Evolutionary conservation across 2,329 filamentous ascomycete species (phyloP), one percentile per base, ranked within the genome.

Genomic region (Penicillium polonicum): DNA sequence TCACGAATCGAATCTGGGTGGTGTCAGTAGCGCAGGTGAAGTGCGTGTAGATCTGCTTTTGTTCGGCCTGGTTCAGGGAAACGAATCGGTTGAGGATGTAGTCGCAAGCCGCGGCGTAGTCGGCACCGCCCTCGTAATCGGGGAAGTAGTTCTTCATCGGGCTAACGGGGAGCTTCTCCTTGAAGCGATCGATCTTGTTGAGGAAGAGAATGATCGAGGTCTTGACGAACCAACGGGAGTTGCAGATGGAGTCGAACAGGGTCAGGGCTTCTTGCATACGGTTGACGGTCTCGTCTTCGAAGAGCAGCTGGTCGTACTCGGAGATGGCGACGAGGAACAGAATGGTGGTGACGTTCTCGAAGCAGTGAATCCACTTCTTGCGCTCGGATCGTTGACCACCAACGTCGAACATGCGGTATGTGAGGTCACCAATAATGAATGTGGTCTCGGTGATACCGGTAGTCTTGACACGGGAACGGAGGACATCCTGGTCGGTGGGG

Each of bases 351-450:
- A 97, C 92, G 70, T 97, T 96, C 81, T 97, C 92, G 78, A 97
- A 97, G 81, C 92, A 96, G 81, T 97, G 92, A 69, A 97, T 97
- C 92, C 92, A 97, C 86, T 97, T 97, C 89, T 97, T 97, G 74
- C 92, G 88, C 79, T 97, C 92, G 7, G 91, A 96, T 75, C 92
- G 86, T 79, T 96, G 92, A 65, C 92, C 93, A 83, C 92, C 92
- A 45, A 97, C 92, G 71, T 97, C 92, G 78, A 96, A 96, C 92
- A 97, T 96, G 66, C 92, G 87, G 81, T 96, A 97, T 57, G 92
- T 96, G 64, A 97, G 82, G 70, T 96, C 90, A 65, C 91, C 92
- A 65, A 96, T 96, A 74, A 94, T 94, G 79, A 97, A 96, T 33
- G 90, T 94, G 23, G 92, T 97, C 80, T 96, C 92, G 33, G 92